These are phyloP conservation scores for Huntiella decipiens DNA, from an alignment of 2,329 filamentous ascomycete genomes.

Conservation along the genomic window DNA sequence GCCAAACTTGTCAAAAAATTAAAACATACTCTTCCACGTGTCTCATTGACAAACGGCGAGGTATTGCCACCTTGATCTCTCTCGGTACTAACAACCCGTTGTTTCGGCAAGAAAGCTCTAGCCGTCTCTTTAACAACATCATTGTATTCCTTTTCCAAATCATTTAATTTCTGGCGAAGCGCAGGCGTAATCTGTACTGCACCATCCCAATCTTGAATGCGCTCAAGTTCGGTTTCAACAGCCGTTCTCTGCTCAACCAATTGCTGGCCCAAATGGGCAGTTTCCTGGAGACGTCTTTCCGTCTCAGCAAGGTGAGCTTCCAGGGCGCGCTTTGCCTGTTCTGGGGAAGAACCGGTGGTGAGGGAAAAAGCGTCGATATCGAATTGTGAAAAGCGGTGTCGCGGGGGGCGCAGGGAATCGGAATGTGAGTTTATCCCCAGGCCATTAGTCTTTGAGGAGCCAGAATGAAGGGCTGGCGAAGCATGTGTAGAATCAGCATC, in stretches of 20 bases:
- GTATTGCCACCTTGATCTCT: constrained; percentile 18
- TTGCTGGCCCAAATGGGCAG: constrained; percentile 71
- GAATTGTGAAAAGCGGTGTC: constrained; percentile 64
- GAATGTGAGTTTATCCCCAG: not conserved
- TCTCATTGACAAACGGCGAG: constrained; percentile 35
- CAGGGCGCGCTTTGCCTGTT: constrained; percentile 71
- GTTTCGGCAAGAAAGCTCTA: constrained; percentile 70
- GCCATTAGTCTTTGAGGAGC: not conserved
- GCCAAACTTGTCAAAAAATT: no score
- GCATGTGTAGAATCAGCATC: constrained; percentile 1
- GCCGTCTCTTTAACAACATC: constrained; percentile 82
- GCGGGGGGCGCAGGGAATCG: constrained; percentile 14
- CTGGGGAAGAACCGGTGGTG: constrained; percentile 58
- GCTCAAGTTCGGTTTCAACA: constrained; percentile 60
- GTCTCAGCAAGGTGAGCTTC: constrained; percentile 87
- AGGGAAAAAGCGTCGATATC: constrained; percentile 64
- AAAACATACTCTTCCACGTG: constrained; percentile 28
- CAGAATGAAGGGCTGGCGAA: not conserved
- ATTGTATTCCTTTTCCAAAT: constrained; percentile 88
- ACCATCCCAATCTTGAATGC: constrained; percentile 60
- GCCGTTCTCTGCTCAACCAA: constrained; percentile 75
- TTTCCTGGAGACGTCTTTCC: constrained; percentile 75
- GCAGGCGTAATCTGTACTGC: constrained; percentile 69
- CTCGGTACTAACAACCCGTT: constrained; percentile 57
- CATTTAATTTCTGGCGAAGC: constrained; percentile 60